Conservation (phyloP, 78 protist genomes). For the Pigoraptor vietnamica region DNA sequence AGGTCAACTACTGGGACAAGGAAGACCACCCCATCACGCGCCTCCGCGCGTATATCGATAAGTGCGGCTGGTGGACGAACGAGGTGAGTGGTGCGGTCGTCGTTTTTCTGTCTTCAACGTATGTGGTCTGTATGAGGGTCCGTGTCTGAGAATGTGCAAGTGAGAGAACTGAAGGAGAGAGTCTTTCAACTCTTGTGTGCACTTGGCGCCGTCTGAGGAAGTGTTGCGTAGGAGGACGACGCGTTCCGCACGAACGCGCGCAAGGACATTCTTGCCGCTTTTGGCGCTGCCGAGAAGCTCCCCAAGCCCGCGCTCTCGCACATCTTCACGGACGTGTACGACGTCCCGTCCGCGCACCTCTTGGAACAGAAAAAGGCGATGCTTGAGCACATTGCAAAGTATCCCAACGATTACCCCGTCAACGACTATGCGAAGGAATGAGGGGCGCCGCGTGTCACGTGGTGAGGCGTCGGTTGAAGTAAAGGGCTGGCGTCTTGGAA, state of each 20-base stretch:
- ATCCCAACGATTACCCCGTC: slow-evolving; percentile 8
- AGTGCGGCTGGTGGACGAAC: slow-evolving; percentile 26
- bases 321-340: slow-evolving; percentile 80
- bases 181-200: no score
- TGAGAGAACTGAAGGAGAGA: not conserved
- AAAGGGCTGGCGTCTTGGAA: not conserved
- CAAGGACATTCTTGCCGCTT: slow-evolving; percentile 28
- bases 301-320: slow-evolving; percentile 52
- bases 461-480: not conserved
- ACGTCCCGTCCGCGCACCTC: slow-evolving; percentile 39
- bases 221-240: not conserved
- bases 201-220: no score
- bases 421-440: slow-evolving; percentile 6
- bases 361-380: slow-evolving; percentile 42
- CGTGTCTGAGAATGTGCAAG: not conserved
- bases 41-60: slow-evolving; percentile 7
- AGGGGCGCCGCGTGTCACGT: not conserved
- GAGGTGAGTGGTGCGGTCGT: not conserved
- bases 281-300: slow-evolving; percentile 42
- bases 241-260: not conserved
- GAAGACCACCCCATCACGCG: slow-evolving; percentile 58
- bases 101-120: slow-evolving; percentile 5
- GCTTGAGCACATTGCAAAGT: slow-evolving; percentile 14
- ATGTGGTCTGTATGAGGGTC: not conserved
- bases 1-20: slow-evolving; percentile 47